These are phyloP conservation scores for Thielaviopsis ethacetica DNA, from an alignment of 2,329 filamentous ascomycete species.

Conservation along the genomic window DNA sequence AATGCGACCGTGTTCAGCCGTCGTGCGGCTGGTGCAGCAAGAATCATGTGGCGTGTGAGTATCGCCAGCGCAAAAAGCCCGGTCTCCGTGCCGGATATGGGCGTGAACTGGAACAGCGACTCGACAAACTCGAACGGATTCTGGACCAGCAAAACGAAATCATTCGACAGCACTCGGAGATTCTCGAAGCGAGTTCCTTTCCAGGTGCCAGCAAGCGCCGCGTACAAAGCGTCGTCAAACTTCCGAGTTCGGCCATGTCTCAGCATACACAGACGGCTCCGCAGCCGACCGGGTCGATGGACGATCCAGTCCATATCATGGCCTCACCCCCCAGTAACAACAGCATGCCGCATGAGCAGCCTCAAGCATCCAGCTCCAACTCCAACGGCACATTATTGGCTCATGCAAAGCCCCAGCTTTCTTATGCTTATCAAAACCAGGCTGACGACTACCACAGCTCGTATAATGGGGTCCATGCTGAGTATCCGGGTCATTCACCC, in stretches of 20 bases:
- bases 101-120: conserved; percentile 54
- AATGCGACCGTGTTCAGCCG: conserved; percentile 62
- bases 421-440: neutral
- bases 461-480: neutral
- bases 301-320: neutral
- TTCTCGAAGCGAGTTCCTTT: conserved; percentile 41
- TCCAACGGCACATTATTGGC: neutral
- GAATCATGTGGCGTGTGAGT: conserved; percentile 47
- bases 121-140: conserved; percentile 53
- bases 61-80: conserved; percentile 53
- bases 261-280: neutral
- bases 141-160: conserved; percentile 50
- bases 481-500: conserved; percentile 7
- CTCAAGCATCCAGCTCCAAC: neutral
- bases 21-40: conserved; percentile 52
- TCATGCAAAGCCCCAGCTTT: neutral
- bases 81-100: conserved; percentile 52
- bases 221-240: neutral
- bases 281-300: neutral
- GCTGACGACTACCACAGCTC: neutral
- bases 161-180: conserved; percentile 47
- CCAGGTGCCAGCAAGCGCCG: conserved; percentile 15
- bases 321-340: neutral
- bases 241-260: conserved; percentile 12
- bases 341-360: neutral